Evolutionary conservation across 345 rosid genomes (phyloP).

Genomic region (Erodium maritimum): DNA sequence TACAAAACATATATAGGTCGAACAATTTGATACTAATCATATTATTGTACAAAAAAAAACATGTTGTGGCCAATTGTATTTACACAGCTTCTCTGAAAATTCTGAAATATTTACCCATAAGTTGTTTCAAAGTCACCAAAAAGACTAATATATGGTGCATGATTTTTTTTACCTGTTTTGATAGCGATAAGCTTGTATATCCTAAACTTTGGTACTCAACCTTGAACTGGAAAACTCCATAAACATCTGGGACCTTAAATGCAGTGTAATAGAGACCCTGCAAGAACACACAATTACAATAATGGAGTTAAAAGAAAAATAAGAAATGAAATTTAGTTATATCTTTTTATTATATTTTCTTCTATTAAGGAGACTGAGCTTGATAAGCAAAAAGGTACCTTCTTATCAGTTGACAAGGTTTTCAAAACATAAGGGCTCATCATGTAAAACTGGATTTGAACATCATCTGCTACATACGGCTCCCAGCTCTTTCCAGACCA

Average conservation of each 20-base stretch:
- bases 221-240: slow-evolving; percentile 77
- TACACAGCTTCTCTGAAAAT: too few species aligned
- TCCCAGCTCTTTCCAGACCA: slow-evolving; percentile 70
- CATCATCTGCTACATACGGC: slow-evolving; percentile 57
- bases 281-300: slow-evolving; percentile 11
- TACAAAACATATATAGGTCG: too few species aligned
- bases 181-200: slow-evolving; percentile 46
- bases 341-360: neutral
- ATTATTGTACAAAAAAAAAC: too few species aligned
- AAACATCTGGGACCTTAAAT: slow-evolving; percentile 69
- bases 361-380: neutral
- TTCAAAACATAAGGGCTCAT: slow-evolving; percentile 80
- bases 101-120: too few species aligned
- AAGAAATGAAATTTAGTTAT: neutral
- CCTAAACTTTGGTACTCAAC: slow-evolving; percentile 62
- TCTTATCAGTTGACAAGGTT: slow-evolving; percentile 43
- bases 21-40: too few species aligned
- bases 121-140: too few species aligned
- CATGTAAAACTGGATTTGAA: slow-evolving; percentile 77
- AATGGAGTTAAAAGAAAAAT: neutral
- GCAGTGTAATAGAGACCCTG: slow-evolving; percentile 56
- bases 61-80: too few species aligned
- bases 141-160: neutral
- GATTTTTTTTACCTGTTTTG: slow-evolving; percentile 72
- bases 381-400: slow-evolving; percentile 23